Evolutionary conservation across 2,329 filamentous ascomycete species (phyloP), one percentile per base, ranked within the genome.

Genomic region (Penicillium sp.): DNA sequence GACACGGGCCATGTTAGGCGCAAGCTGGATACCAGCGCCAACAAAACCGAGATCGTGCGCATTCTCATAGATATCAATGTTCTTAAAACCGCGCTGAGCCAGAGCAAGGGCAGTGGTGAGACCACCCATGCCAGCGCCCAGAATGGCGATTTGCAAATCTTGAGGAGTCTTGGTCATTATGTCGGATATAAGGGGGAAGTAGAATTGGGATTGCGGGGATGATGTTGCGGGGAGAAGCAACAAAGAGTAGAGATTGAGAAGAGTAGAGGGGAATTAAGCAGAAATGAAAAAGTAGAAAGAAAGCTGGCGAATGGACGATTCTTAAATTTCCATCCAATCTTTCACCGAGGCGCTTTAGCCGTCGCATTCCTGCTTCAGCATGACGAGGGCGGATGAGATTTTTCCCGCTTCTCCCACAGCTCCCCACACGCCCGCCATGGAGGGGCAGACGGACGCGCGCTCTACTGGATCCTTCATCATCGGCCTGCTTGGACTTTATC

Each of bases 21-120:
- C 89, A 56, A 93, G 81, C 71, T 96, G 91, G 63, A 95, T 93
- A 5, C 91, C 91, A 1, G 91, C 91, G 24, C 91, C 91, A 1
- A 93, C 90, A 66, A 93, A 93, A 5, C 90, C 90, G 4, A 93
- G 81, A 62, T 86, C 84, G 4, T 87, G 84, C 0, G 90, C 90
- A 35, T 82, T 84, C 71, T 93, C 90, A 71, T 87, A 93, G 50
- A 93, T 84, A 54, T 88, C 80, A 67, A 93, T 87, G 56, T 89
- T 78, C 62, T 80, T 84, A 75, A 93, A 93, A 8, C 90, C 90
- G 65, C 87, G 86, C 75, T 89, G 89, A 42, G 90, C 89, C 35
- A 93, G 82, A 13, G 89, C 84, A 35, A 93, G 81, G 7, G 90
- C 89, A 51, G 81, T 82, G 56, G 88, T 85, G 27, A 93, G 79